Percentiles rank a stretch among this genome's conserved stretches.
phyloP scores from a whole-genome alignment of 768 basidiomycete species.

The Nidularia pulvinata region DNA sequence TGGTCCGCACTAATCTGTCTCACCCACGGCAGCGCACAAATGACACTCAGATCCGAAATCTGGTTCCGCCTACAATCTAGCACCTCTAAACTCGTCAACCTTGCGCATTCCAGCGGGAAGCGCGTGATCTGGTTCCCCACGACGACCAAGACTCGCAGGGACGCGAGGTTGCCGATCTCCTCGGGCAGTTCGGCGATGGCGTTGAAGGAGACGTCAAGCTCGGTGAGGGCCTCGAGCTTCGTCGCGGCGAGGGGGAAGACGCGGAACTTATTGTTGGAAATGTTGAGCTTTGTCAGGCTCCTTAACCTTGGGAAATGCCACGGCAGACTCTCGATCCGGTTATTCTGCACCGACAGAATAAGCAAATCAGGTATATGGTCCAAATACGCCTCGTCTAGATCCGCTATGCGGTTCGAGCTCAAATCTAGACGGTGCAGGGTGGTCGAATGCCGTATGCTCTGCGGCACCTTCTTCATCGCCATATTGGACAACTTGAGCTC shows the following conservation, averaged over 20 bases:
- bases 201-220: slow-evolving; percentile 97
- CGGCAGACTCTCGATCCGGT: slow-evolving; percentile 86
- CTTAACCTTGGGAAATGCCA: slow-evolving; percentile 80
- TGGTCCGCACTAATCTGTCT: slow-evolving; percentile 77
- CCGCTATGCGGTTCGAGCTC: slow-evolving; percentile 88
- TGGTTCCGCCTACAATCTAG: slow-evolving; percentile 89
- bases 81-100: slow-evolving; percentile 58
- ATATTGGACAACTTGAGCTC: slow-evolving; percentile 89
- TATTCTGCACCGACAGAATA: slow-evolving; percentile 83
- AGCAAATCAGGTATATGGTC: slow-evolving; percentile 75
- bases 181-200: slow-evolving; percentile 79
- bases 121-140: slow-evolving; percentile 83
- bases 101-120: slow-evolving; percentile 62
- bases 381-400: slow-evolving; percentile 84
- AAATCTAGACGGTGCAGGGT: slow-evolving; percentile 83
- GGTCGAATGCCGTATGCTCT: slow-evolving; percentile 71
- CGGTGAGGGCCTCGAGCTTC: slow-evolving; percentile 71
- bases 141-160: slow-evolving; percentile 73
- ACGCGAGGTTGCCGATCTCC: slow-evolving; percentile 67
- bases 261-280: slow-evolving; percentile 95
- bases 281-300: slow-evolving; percentile 76
- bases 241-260: slow-evolving; percentile 73
- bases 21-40: slow-evolving; percentile 70
- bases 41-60: slow-evolving; percentile 71
- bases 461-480: slow-evolving; percentile 94